Conservation (phyloP, 73 alveolate genomes). For the Tetrahymena elliotti region DNA sequence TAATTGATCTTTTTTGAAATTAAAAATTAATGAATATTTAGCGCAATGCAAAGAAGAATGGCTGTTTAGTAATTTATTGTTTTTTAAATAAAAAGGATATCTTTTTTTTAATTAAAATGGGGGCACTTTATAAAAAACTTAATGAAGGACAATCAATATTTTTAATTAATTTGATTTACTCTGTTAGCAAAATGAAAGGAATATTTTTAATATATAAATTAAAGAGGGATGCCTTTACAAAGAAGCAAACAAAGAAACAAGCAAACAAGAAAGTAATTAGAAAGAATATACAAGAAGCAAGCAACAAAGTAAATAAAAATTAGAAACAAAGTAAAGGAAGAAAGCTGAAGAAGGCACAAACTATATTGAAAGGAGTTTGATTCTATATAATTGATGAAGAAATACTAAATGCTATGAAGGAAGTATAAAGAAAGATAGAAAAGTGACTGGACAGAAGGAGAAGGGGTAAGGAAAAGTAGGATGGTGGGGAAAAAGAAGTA, state of each 20-base stretch:
- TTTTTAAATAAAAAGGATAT: not conserved
- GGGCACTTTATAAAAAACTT: not conserved
- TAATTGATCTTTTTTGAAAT: not conserved
- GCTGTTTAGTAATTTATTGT: not conserved
- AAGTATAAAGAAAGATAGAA: not conserved
- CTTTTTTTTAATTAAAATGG: not conserved
- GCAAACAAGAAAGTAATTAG: not conserved
- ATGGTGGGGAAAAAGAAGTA: not conserved
- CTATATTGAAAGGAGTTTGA: not conserved
- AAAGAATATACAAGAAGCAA: not conserved
- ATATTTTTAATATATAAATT: not conserved
- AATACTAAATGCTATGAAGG: not conserved
- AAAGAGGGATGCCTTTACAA: not conserved
- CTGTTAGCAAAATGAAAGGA: not conserved
- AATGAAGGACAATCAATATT: not conserved
- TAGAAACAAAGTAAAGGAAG: not conserved
- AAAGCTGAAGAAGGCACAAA: not conserved
- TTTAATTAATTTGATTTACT: not conserved
- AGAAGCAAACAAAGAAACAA: not conserved
- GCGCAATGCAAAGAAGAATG: not conserved
- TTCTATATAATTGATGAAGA: not conserved
- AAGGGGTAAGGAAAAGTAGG: not conserved
- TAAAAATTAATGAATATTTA: not conserved
- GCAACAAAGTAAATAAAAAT: not conserved
- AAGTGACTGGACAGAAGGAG: not conserved